A percentile compares a stretch with the other conserved stretches of the same genome.
Conservation (phyloP, 2,329 filamentous ascomycete species). For the Microdochium nivale region DNA sequence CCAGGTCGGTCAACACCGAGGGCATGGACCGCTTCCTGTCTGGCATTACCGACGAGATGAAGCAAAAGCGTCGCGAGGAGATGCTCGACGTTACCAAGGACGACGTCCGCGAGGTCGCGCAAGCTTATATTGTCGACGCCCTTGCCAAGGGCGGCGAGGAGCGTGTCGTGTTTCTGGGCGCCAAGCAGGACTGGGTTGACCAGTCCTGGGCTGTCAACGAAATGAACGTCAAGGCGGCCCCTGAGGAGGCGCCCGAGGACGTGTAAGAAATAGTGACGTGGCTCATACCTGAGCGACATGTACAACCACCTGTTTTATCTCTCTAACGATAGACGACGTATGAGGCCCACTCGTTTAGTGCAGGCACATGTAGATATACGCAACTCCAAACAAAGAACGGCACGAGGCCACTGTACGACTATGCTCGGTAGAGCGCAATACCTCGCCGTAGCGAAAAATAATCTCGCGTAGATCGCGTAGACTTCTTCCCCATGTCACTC, state of each 20-base stretch:
- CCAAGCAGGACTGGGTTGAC: conserved; percentile 73
- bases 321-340: too few relatives aligned
- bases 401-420: too few relatives aligned
- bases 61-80: conserved; percentile 72
- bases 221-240: conserved; percentile 49
- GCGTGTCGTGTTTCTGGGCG: conserved; percentile 67
- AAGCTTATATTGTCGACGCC: conserved; percentile 68
- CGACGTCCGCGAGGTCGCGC: conserved; percentile 73
- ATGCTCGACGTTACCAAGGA: conserved; percentile 77
- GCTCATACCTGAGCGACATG: neutral
- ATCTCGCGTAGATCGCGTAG: too few relatives aligned
- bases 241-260: neutral
- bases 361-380: too few relatives aligned
- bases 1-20: conserved; percentile 76
- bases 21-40: conserved; percentile 80
- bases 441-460: too few relatives aligned
- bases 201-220: conserved; percentile 66
- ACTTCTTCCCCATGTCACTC: too few relatives aligned
- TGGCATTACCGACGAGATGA: conserved; percentile 82
- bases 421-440: too few relatives aligned
- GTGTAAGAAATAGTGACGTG: neutral
- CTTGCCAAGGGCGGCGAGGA: conserved; percentile 49
- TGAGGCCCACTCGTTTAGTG: too few relatives aligned
- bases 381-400: too few relatives aligned
- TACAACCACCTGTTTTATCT: too few relatives aligned